Percentiles rank a stretch among this genome's conserved stretches.
phyloP scores from a whole-genome alignment of 2,329 filamentous ascomycete genomes.

The Botryotinia globosa region DNA sequence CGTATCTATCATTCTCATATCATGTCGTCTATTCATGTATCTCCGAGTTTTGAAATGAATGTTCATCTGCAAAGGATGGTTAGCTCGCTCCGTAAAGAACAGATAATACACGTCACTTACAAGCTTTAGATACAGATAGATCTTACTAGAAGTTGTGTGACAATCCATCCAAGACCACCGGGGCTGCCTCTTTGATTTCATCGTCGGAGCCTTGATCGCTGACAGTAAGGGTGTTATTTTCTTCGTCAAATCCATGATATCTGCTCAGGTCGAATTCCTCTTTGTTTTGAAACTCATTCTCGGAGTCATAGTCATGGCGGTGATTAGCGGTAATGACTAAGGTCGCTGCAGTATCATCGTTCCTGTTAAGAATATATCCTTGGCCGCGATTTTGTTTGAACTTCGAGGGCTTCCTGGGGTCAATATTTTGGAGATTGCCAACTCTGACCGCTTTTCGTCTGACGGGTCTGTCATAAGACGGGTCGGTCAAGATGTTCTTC shows the following conservation, averaged over 20 bases:
- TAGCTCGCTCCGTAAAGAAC: not conserved
- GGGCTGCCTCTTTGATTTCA: not conserved
- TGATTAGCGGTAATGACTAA: not conserved
- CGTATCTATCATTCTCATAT: not conserved
- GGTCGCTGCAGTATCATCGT: not conserved
- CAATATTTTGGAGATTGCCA: not conserved
- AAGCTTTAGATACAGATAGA: not conserved
- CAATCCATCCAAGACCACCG: not conserved
- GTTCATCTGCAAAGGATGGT: not conserved
- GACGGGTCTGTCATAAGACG: slow-evolving; percentile 21
- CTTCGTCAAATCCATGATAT: not conserved
- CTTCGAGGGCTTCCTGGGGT: not conserved
- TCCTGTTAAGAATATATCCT: not conserved
- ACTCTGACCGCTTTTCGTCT: not conserved
- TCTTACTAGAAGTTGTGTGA: not conserved
- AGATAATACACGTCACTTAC: not conserved
- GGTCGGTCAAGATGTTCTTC: not conserved
- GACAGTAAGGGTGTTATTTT: not conserved
- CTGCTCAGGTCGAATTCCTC: not conserved
- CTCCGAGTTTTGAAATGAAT: too few relatives aligned
- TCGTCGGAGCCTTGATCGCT: not conserved
- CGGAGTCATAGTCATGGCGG: not conserved
- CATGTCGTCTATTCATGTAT: not conserved
- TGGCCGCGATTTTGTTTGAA: not conserved
- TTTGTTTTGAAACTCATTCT: slow-evolving; percentile 11